Conservation (phyloP, 495 filamentous ascomycete species). For the Neurospora sp. region DNA sequence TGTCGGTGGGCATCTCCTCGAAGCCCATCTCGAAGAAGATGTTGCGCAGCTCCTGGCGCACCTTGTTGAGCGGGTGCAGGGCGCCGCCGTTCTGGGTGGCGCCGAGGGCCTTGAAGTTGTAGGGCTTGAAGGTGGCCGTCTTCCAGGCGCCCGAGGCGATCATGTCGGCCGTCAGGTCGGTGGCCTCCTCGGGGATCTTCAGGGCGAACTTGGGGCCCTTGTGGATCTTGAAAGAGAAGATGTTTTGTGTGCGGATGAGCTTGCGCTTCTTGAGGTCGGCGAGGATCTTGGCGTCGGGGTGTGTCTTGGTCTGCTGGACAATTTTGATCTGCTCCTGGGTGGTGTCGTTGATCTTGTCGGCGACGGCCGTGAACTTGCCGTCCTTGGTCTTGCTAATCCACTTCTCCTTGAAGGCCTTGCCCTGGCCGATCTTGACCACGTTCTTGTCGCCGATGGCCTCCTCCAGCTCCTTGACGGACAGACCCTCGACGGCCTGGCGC, state of each 20-base stretch:
- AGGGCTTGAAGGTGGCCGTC: conserved; percentile 82
- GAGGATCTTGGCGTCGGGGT: conserved; percentile 60
- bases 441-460: conserved; percentile 66
- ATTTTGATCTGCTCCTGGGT: conserved; percentile 63
- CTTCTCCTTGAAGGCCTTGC: conserved; percentile 90
- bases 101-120: conserved; percentile 92
- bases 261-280: conserved; percentile 83
- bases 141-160: conserved; percentile 71
- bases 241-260: conserved; percentile 68
- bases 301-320: conserved; percentile 56
- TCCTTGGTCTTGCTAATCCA: conserved; percentile 91
- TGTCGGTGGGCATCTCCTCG: conserved; percentile 71
- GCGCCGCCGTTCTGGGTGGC: conserved; percentile 70
- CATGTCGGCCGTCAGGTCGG: conserved; percentile 92
- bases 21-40: conserved; percentile 96
- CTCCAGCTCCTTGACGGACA: conserved; percentile 70
- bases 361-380: conserved; percentile 28
- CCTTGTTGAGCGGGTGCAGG: conserved; percentile 90
- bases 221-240: conserved; percentile 68
- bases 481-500: conserved; percentile 60
- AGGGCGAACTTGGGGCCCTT: conserved; percentile 82
- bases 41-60: conserved; percentile 67
- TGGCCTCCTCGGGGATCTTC: conserved; percentile 85
- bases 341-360: conserved; percentile 63
- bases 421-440: conserved; percentile 83